These are phyloP conservation scores for Lolium rigidum DNA, from an alignment of 176 grass and related monocot species.

Conservation along the genomic window DNA sequence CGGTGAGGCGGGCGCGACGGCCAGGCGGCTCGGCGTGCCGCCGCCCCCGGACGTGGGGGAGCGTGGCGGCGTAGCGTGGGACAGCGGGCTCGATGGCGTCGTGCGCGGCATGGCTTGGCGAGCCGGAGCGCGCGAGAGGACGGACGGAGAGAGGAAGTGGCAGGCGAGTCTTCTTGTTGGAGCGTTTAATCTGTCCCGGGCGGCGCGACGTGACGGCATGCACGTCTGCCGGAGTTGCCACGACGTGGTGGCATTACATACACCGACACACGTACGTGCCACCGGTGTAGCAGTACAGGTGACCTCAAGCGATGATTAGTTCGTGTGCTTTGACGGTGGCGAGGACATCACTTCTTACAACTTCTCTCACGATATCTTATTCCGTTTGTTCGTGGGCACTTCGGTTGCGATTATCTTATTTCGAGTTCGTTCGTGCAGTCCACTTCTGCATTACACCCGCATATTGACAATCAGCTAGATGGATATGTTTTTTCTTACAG, in stretches of 20 bases:
- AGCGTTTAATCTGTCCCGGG: not conserved
- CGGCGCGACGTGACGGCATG: conserved; percentile 40
- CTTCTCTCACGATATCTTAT: not conserved
- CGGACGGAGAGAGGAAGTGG: not conserved
- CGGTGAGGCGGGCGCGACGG: conserved; percentile 36
- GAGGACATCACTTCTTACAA: not conserved
- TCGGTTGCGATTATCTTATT: not conserved
- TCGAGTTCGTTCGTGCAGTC: not conserved
- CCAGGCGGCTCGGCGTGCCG: conserved; percentile 40
- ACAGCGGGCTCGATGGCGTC: conserved; percentile 43
- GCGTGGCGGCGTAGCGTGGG: conserved; percentile 43
- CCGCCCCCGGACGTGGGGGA: conserved; percentile 16
- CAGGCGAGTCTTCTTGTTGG: not conserved
- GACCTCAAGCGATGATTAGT: not conserved
- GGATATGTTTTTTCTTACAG: not conserved
- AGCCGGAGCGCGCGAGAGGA: not conserved
- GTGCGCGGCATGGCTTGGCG: conserved; percentile 37
- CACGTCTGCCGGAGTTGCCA: conserved; percentile 29
- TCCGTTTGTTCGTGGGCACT: conserved; percentile 12
- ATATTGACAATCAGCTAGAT: not conserved
- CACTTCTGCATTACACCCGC: conserved; percentile 10
- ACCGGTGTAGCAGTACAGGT: not conserved
- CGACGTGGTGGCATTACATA: conserved; percentile 15
- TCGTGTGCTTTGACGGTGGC: conserved; percentile 21
- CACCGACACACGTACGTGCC: not conserved